Conservation (phyloP, 805 yeast genomes). For the Metschnikowia bowlesiae region DNA sequence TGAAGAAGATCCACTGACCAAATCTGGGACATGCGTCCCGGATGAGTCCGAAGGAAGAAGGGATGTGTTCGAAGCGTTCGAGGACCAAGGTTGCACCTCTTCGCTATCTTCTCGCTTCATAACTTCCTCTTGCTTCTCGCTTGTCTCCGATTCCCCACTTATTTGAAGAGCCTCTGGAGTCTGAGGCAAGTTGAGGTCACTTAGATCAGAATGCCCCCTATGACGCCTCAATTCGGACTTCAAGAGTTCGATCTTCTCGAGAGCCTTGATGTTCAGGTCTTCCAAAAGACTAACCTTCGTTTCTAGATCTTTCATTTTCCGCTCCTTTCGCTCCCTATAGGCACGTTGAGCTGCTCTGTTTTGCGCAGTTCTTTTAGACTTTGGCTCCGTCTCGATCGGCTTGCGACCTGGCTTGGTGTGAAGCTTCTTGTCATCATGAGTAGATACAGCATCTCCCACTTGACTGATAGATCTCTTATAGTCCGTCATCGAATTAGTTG, state of each 20-base stretch:
- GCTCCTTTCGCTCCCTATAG: slow-evolving; percentile 89
- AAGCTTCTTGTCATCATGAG: slow-evolving; percentile 34
- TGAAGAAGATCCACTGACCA: slow-evolving; percentile 33
- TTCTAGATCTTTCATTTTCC: slow-evolving; percentile 79
- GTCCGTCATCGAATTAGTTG: slow-evolving; percentile 21
- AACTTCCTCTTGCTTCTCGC: background rate
- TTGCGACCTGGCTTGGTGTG: slow-evolving; percentile 74
- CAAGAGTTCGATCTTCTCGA: slow-evolving; percentile 69
- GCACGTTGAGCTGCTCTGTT: slow-evolving; percentile 99
- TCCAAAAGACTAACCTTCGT: slow-evolving; percentile 71
- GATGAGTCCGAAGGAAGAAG: slow-evolving; percentile 7
- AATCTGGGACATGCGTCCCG: slow-evolving; percentile 27
- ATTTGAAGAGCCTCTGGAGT: background rate
- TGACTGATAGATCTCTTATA: slow-evolving; percentile 31
- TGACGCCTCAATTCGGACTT: slow-evolving; percentile 66
- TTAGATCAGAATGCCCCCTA: slow-evolving; percentile 36
- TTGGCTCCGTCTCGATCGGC: slow-evolving; percentile 74
- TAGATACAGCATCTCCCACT: slow-evolving; percentile 13
- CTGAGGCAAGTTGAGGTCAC: slow-evolving; percentile 18
- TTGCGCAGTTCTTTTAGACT: slow-evolving; percentile 89
- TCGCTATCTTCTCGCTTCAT: slow-evolving; percentile 4
- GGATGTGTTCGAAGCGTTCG: slow-evolving; percentile 15
- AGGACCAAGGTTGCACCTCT: slow-evolving; percentile 37
- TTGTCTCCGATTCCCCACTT: background rate
- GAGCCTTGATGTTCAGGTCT: slow-evolving; percentile 60